Base-by-base conservation (phyloP, 192 early-diverging fungal genomes). In the Dissophora ornata region DNA sequence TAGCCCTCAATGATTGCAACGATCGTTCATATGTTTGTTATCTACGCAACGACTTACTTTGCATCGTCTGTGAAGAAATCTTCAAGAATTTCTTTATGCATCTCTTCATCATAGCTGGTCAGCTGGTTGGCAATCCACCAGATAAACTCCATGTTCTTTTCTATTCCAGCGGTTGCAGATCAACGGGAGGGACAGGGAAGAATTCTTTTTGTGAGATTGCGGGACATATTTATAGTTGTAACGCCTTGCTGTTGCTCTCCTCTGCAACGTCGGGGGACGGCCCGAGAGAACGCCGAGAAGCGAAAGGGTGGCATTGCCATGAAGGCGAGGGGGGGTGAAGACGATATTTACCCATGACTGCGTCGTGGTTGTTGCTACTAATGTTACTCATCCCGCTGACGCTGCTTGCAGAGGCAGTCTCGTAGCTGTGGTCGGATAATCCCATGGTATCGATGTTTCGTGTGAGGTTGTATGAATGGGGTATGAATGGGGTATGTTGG, bases 61-160 rank as follows among this genome's bases (percentile, higher is more conserved):
- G 84, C 86, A 40, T 82, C 84, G 28, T 64, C 55, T 28, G 79
- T 81, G 63, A 85, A 87, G 40, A 83, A 87, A n/a, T 81, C 81
- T 15, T 85, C 81, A 1, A 87, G 57, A 19, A 87, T 79, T 3
- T 78, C 62, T 33, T 83, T 87, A 29, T 83, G 75, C 53, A 71
- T 74, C 6, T 69, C 65, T 21, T 79, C 75, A 41, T 83, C 80
- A 19, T 85, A 87, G 22, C 69, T 71, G 45, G 69, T 71, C 54
- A 71, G 21, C 15, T 60, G 51, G 42, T 62, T 71, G 34, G 69
- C 69, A 42, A 71, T 62, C 69, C 69, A 71, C 69, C 69, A 71
- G 28, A 71, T 71, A 16, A 71, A 71, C 45, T 75, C 63, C 63
- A 67, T 75, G 30, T 66, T 75, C 51, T 49, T 71, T 34, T 71